A percentile compares a stretch with the other conserved stretches of the same genome.
Conservation (phyloP, 495 filamentous ascomycete species). For the Lentithecium fluviatile region DNA sequence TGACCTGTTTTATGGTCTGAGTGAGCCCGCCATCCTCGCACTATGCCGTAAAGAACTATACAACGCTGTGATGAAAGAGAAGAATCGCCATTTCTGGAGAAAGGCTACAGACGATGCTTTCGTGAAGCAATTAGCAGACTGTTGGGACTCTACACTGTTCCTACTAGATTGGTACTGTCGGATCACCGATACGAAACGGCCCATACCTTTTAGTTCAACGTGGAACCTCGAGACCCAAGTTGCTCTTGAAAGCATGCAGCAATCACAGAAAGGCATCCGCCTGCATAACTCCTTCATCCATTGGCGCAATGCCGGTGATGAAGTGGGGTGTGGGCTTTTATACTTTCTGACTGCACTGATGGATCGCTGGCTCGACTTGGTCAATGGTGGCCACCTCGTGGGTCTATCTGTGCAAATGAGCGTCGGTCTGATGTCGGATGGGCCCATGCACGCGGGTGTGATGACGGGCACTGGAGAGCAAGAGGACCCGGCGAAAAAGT, state of each 20-base stretch:
- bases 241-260: slow-evolving; percentile 53
- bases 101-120: slow-evolving; percentile 48
- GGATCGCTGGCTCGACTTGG: slow-evolving; percentile 59
- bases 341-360: slow-evolving; percentile 61
- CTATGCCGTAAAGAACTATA: slow-evolving; percentile 51
- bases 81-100: slow-evolving; percentile 45
- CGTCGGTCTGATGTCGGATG: no score
- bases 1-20: slow-evolving; percentile 34
- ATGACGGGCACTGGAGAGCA: no score
- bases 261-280: slow-evolving; percentile 57
- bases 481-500: slow-evolving; percentile 29
- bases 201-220: slow-evolving; percentile 59
- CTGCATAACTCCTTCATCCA: slow-evolving; percentile 64
- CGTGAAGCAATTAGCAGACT: slow-evolving; percentile 50
- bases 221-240: slow-evolving; percentile 62
- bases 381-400: slow-evolving; percentile 50
- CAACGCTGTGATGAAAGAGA: slow-evolving; percentile 49
- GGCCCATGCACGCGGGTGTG: no score
- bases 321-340: slow-evolving; percentile 57
- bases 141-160: slow-evolving; percentile 59
- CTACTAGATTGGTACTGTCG: slow-evolving; percentile 60
- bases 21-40: slow-evolving; percentile 40
- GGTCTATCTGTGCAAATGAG: slow-evolving; percentile 41
- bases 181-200: slow-evolving; percentile 50
- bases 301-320: slow-evolving; percentile 58